These are phyloP conservation scores for Mycosphaerelloides madeirae DNA, from an alignment of 2,329 filamentous ascomycete species.

Conservation along the genomic window DNA sequence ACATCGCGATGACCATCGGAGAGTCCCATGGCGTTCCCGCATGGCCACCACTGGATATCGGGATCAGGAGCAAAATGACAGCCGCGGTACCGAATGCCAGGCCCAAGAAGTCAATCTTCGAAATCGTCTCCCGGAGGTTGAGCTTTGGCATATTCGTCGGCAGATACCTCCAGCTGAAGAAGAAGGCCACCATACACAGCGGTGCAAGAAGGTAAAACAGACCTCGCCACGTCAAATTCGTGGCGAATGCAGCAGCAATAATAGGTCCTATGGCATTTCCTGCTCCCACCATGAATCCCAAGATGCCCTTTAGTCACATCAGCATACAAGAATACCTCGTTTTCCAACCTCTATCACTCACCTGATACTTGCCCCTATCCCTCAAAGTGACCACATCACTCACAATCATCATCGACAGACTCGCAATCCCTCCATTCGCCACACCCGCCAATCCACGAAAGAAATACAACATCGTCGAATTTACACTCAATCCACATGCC, in stretches of 20 bases:
- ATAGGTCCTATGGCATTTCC: constrained; percentile 47
- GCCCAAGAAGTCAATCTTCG: constrained; percentile 57
- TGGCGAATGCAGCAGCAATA: constrained; percentile 44
- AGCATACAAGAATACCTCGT: no score
- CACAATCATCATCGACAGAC: constrained; percentile 58
- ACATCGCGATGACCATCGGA: constrained; percentile 56
- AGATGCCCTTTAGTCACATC: constrained; percentile 28
- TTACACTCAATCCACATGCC: constrained; percentile 54
- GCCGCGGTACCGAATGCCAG: constrained; percentile 52
- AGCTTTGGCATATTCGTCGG: constrained; percentile 48
- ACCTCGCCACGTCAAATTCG: constrained; percentile 41
- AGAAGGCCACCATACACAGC: constrained; percentile 44
- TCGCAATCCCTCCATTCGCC: constrained; percentile 58
- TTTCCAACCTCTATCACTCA: no score
- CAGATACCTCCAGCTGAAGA: constrained; percentile 48
- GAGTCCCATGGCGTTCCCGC: constrained; percentile 50
- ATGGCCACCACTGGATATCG: constrained; percentile 53
- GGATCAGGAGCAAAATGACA: constrained; percentile 58
- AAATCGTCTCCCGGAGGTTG: constrained; percentile 45
- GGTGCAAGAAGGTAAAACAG: constrained; percentile 52
- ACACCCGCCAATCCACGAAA: constrained; percentile 58
- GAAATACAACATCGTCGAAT: constrained; percentile 55
- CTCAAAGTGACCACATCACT: constrained; percentile 57
- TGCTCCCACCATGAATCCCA: constrained; percentile 42
- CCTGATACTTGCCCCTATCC: constrained; percentile 52